These are phyloP conservation scores for Mycena chlorophos DNA, from an alignment of 768 basidiomycete genomes.

Conservation along the genomic window DNA sequence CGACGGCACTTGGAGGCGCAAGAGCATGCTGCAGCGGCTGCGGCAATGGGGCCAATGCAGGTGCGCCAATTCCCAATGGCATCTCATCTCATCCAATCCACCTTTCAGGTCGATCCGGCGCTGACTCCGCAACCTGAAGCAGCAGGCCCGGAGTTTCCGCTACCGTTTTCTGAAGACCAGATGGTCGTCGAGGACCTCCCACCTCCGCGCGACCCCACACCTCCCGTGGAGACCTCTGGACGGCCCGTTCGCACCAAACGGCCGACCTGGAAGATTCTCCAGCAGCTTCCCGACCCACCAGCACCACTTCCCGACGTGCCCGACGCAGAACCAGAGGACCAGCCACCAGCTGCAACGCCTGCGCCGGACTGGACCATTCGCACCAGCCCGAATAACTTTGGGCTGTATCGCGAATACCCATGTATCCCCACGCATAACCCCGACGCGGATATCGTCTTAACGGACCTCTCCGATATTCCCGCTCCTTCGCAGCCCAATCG, in stretches of 20 bases:
- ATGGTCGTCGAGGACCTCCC: neutral
- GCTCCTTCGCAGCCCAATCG: neutral
- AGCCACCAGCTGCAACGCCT: neutral
- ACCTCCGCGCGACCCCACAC: neutral
- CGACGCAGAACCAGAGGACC: neutral
- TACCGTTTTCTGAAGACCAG: neutral
- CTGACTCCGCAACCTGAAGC: neutral
- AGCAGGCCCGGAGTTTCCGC: neutral
- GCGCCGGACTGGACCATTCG: neutral
- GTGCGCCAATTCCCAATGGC: neutral
- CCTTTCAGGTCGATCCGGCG: neutral
- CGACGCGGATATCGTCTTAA: constrained; percentile 4
- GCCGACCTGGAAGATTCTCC: constrained; percentile 7
- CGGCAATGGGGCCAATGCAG: neutral
- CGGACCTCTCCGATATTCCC: constrained; percentile 1
- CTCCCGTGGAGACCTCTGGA: neutral
- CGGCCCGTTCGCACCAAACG: neutral
- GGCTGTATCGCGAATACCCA: constrained; percentile 17
- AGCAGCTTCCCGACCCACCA: constrained; percentile 3
- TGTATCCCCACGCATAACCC: constrained; percentile 16
- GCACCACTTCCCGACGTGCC: neutral
- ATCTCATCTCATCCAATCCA: neutral
- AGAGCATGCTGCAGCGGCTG: neutral
- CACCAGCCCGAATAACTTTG: constrained; percentile 12
- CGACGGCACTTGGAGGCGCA: neutral